Percentiles rank a stretch among this genome's conserved stretches.
Conservation (phyloP, 1,139 yeast species). For the Yamadazyma conglobata region DNA sequence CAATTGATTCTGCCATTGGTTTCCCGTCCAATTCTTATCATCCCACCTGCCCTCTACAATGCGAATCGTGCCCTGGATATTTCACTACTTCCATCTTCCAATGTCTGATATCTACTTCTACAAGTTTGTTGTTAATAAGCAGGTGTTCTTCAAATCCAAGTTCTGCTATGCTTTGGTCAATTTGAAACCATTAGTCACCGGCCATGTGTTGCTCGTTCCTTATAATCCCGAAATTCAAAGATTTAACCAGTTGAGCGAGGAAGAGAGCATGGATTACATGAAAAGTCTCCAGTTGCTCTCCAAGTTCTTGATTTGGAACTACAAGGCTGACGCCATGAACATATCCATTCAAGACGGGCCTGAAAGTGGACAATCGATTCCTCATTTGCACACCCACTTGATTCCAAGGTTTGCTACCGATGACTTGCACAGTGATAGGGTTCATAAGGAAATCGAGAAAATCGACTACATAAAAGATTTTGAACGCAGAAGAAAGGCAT, state of each 20-base stretch:
- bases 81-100: background rate
- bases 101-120: slow-evolving; percentile 41
- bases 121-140: slow-evolving; percentile 58
- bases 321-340: slow-evolving; percentile 77
- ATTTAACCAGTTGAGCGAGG: slow-evolving; percentile 62
- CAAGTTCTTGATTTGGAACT: slow-evolving; percentile 56
- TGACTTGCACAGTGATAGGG: slow-evolving; percentile 62
- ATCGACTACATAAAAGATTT: slow-evolving; percentile 37
- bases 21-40: too few relatives aligned
- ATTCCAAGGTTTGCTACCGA: slow-evolving; percentile 73
- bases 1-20: too few relatives aligned
- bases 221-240: slow-evolving; percentile 54
- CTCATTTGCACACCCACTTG: slow-evolving; percentile 89
- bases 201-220: slow-evolving; percentile 89
- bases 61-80: too few relatives aligned
- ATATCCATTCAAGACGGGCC: slow-evolving; percentile 95
- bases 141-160: slow-evolving; percentile 56
- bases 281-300: slow-evolving; percentile 70
- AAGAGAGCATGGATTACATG: slow-evolving; percentile 78
- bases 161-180: slow-evolving; percentile 81
- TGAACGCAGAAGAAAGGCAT: slow-evolving; percentile 22
- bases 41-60: too few relatives aligned
- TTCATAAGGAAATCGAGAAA: slow-evolving; percentile 60
- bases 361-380: slow-evolving; percentile 90
- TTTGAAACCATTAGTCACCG: slow-evolving; percentile 84